Conservation (phyloP, 768 basidiomycete genomes). For the Auricularia auricula-judae region DNA sequence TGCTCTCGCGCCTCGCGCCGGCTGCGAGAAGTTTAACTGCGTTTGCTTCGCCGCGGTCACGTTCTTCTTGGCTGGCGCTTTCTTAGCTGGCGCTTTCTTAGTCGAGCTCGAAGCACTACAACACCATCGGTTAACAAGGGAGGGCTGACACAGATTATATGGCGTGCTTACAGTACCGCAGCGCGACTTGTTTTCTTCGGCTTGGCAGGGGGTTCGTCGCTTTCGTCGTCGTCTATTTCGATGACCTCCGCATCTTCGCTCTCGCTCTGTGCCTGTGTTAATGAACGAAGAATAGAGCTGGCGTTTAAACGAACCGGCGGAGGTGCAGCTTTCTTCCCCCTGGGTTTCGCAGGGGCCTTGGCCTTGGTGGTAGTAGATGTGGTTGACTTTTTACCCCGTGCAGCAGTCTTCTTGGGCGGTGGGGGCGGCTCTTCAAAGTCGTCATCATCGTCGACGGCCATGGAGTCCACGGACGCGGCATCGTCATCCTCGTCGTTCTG, state of each 20-base stretch:
- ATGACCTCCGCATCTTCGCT: conserved; percentile 45
- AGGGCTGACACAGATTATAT: background rate
- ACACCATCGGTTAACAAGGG: background rate
- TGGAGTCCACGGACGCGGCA: conserved; percentile 47
- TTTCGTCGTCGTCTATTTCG: conserved; percentile 40
- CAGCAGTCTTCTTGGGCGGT: conserved; percentile 19
- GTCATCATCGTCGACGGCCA: conserved; percentile 53
- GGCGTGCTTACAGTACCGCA: conserved; percentile 33
- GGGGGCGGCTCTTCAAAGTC: conserved; percentile 13
- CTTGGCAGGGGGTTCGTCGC: conserved; percentile 24
- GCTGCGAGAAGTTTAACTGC: conserved; percentile 54
- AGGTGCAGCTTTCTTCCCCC: conserved; percentile 38
- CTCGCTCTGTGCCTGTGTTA: conserved; percentile 12
- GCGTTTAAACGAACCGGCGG: background rate
- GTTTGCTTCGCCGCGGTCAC: conserved; percentile 31
- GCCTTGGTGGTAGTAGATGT: conserved; percentile 24
- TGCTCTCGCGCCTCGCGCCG: conserved; percentile 42
- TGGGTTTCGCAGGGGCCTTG: conserved; percentile 31
- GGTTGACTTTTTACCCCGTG: conserved; percentile 19
- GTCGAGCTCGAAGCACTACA: conserved; percentile 12
- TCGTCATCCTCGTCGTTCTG: conserved; percentile 19
- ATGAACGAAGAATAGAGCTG: too few relatives aligned
- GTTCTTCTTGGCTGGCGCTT: conserved; percentile 24
- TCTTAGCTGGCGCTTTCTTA: conserved; percentile 48
- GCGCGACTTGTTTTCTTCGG: conserved; percentile 51